Percentiles rank a stretch among this genome's conserved stretches.
Conservation (phyloP, 371 early-diverging fungal species). For the Dinochytrium kinnereticum region DNA sequence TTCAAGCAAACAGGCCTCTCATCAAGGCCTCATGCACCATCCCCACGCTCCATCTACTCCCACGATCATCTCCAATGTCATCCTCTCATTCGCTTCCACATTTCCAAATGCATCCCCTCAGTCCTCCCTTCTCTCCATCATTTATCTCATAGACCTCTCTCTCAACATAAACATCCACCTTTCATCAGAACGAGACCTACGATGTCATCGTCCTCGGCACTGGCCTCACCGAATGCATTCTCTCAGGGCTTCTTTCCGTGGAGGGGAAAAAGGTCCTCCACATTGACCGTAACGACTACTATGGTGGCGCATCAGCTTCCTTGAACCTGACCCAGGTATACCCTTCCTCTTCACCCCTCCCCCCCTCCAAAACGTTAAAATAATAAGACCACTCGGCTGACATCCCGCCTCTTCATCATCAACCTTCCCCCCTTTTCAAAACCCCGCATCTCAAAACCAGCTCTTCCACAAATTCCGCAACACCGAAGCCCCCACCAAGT, state of each 20-base stretch:
- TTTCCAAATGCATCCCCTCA: background rate
- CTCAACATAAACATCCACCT: background rate
- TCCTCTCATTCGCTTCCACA: no score
- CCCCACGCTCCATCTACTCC: no score
- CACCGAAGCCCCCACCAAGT: slow-evolving; percentile 62
- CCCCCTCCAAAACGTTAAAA: background rate
- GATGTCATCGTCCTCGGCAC: slow-evolving; percentile 92
- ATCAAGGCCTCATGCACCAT: no score
- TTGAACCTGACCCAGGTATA: slow-evolving; percentile 90
- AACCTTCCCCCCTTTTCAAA: background rate
- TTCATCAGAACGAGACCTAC: slow-evolving; percentile 12
- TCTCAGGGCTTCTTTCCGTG: slow-evolving; percentile 97
- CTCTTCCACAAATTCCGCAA: slow-evolving; percentile 86
- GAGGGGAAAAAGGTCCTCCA: slow-evolving; percentile 97
- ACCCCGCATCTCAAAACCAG: slow-evolving; percentile 47
- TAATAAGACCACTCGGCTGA: slow-evolving; percentile 45
- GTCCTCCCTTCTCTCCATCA: background rate
- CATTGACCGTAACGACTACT: slow-evolving; percentile 98
- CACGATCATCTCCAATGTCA: no score
- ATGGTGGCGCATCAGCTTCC: slow-evolving; percentile 96
- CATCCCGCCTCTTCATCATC: background rate
- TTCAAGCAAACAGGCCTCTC: no score
- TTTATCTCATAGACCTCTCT: background rate
- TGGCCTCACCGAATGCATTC: slow-evolving; percentile 99
- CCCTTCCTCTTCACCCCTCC: background rate